phyloP scores from a whole-genome alignment of 2,329 filamentous ascomycete genomes.

The Incumbomyces delicatus region DNA sequence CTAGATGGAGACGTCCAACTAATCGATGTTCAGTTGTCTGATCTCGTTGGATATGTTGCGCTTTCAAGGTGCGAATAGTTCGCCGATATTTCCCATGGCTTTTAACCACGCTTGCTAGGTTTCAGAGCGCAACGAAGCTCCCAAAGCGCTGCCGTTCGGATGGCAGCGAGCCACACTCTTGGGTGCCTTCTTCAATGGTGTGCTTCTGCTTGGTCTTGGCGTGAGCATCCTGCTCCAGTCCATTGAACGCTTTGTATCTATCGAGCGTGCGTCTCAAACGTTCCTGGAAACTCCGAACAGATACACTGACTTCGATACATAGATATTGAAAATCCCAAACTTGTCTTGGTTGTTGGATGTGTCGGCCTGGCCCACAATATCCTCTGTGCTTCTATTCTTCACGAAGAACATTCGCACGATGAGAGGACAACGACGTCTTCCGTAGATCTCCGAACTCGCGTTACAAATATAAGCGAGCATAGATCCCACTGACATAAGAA shows the following conservation, averaged over 20 bases:
- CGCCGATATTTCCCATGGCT: not conserved
- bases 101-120: slow-evolving; percentile 29
- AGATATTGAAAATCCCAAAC: slow-evolving; percentile 55
- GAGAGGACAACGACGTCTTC: not conserved
- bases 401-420: slow-evolving; percentile 27
- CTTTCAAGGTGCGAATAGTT: slow-evolving; percentile 54
- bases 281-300: not conserved
- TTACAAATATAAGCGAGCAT: not conserved
- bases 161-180: slow-evolving; percentile 66
- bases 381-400: slow-evolving; percentile 49
- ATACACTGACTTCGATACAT: slow-evolving; percentile 1
- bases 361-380: slow-evolving; percentile 59
- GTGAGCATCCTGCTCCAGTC: slow-evolving; percentile 65
- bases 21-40: slow-evolving; percentile 52
- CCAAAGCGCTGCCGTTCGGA: slow-evolving; percentile 57
- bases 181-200: slow-evolving; percentile 72
- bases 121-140: slow-evolving; percentile 47
- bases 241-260: slow-evolving; percentile 56
- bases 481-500: not conserved
- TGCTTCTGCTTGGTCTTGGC: slow-evolving; percentile 61
- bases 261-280: slow-evolving; percentile 38
- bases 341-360: slow-evolving; percentile 61
- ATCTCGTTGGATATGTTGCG: slow-evolving; percentile 58
- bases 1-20: too few relatives aligned
- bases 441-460: not conserved